Conservation (phyloP, 2,329 filamentous ascomycete genomes). For the Didymella glomerata region DNA sequence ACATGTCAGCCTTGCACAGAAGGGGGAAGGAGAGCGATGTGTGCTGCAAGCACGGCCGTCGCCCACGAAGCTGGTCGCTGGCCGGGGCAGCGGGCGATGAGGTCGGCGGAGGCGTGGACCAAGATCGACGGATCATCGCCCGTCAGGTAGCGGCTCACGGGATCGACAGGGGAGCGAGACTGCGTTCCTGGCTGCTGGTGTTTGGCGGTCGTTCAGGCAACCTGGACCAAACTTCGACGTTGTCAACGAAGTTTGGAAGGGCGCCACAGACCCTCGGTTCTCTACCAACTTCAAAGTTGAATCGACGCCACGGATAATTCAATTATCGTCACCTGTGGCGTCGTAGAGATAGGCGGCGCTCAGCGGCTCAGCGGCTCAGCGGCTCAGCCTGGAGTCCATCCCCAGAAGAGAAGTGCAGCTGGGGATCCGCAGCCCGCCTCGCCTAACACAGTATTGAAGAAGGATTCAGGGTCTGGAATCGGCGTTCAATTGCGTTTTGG, state of each 20-base stretch:
- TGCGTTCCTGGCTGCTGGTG: neutral
- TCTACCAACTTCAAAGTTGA: neutral
- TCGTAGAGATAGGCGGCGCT: neutral
- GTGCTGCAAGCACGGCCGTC: neutral
- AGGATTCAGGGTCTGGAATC: neutral
- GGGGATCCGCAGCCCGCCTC: constrained; percentile 3
- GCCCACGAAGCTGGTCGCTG: neutral
- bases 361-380: too few relatives aligned
- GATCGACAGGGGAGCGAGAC: constrained; percentile 13
- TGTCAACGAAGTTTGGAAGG: constrained; percentile 5
- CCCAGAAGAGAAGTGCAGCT: neutral
- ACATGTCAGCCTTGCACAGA: constrained; percentile 18
- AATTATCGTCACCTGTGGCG: constrained; percentile 1
- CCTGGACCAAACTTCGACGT: constrained; percentile 10
- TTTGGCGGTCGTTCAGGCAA: constrained; percentile 8
- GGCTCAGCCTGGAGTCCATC: neutral
- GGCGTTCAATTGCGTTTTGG: neutral
- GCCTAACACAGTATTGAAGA: constrained; percentile 1
- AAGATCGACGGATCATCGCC: constrained; percentile 21
- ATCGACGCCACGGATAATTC: neutral
- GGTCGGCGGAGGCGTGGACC: constrained; percentile 11
- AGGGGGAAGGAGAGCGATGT: constrained; percentile 11
- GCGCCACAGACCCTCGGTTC: neutral
- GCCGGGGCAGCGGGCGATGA: neutral
- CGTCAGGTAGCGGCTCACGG: constrained; percentile 5